Conservation (phyloP, 805 yeast genomes). For the Scheffersomyces stipitis region DNA sequence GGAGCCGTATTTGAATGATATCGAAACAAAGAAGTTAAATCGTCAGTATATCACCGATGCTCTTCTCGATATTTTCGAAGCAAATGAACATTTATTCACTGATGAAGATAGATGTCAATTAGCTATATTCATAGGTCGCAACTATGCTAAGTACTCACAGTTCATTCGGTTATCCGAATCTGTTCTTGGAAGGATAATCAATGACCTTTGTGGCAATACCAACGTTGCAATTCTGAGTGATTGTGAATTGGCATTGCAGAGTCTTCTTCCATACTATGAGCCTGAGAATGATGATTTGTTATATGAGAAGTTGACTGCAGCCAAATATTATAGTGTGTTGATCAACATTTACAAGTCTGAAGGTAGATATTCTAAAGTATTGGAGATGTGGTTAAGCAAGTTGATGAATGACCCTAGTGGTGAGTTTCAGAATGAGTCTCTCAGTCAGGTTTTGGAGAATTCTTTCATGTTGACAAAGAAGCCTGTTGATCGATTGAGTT, state of each 20-base stretch:
- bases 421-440: conserved; percentile 6
- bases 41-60: conserved; percentile 81
- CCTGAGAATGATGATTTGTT: conserved; percentile 55
- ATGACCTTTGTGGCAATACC: conserved; percentile 46
- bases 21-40: conserved; percentile 45
- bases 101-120: conserved; percentile 34
- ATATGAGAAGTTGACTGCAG: conserved; percentile 50
- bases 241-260: conserved; percentile 74
- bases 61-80: conserved; percentile 56
- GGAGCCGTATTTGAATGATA: conserved; percentile 70
- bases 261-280: conserved; percentile 64
- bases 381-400: conserved; percentile 50
- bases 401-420: conserved; percentile 9
- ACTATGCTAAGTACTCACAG: conserved; percentile 82
- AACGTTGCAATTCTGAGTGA: conserved; percentile 45
- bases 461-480: conserved; percentile 16
- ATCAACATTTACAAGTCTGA: conserved; percentile 56
- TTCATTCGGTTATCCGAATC: conserved; percentile 72
- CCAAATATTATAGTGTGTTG: conserved; percentile 59
- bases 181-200: conserved; percentile 47
- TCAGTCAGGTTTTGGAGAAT: conserved; percentile 28
- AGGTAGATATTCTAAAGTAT: conserved; percentile 49
- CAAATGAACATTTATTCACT: conserved; percentile 21
- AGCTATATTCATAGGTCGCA: conserved; percentile 74
- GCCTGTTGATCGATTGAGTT: conserved; percentile 21